Evolutionary conservation across 805 yeast genomes (phyloP).

Genomic region (Barnettozyma pratensis): DNA sequence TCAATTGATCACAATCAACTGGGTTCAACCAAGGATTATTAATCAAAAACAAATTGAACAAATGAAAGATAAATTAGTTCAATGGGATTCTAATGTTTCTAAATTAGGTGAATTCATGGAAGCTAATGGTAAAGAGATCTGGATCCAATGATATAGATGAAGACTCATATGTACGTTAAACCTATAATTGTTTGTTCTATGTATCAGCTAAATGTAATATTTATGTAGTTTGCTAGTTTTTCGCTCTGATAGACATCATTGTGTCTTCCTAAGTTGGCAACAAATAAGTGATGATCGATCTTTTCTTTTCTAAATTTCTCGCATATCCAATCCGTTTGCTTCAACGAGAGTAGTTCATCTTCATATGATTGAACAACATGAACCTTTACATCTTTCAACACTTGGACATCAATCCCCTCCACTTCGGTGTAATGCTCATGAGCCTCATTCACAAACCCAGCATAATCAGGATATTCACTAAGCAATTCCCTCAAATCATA

Average conservation of each 20-base stretch:
- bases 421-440: constrained; percentile 32
- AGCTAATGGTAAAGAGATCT: constrained; percentile 54
- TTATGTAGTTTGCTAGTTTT: constrained; percentile 32
- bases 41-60: constrained; percentile 71
- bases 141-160: constrained; percentile 37
- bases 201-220: constrained; percentile 10
- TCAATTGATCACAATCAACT: constrained; percentile 70
- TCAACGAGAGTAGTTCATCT: constrained; percentile 59
- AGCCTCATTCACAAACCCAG: constrained; percentile 53
- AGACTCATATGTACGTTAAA: not conserved
- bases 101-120: constrained; percentile 59
- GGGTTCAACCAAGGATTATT: constrained; percentile 96
- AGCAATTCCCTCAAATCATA: constrained; percentile 48
- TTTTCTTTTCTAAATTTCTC: constrained; percentile 26
- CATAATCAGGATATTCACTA: constrained; percentile 57
- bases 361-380: constrained; percentile 52
- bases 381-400: constrained; percentile 15
- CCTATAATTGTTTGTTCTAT: too few relatives aligned
- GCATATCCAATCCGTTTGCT: constrained; percentile 42
- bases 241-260: constrained; percentile 52
- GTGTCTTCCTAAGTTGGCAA: constrained; percentile 52
- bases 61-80: constrained; percentile 66
- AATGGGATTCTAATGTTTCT: constrained; percentile 76
- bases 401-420: constrained; percentile 8
- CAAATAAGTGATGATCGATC: constrained; percentile 17